Conservation (phyloP, 441 rosid genomes). For the Cnidoscolus chayamansa region DNA sequence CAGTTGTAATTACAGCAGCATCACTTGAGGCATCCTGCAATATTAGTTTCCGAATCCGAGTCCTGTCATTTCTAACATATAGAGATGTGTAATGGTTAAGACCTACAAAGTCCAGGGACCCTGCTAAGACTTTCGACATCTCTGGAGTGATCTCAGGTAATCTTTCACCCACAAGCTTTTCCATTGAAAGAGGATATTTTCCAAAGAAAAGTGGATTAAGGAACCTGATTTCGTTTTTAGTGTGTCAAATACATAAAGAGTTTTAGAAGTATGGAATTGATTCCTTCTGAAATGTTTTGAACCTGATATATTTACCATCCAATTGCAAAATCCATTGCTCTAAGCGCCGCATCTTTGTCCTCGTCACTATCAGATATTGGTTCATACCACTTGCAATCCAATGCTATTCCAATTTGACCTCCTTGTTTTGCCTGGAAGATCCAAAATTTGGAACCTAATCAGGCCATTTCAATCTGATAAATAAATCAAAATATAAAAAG, state of each 20-base stretch:
- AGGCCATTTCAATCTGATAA: not conserved
- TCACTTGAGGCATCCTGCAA: slow-evolving; percentile 80
- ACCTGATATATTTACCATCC: slow-evolving; percentile 58
- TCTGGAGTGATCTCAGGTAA: slow-evolving; percentile 50
- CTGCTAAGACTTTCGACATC: slow-evolving; percentile 42
- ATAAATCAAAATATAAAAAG: not conserved
- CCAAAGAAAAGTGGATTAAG: slow-evolving; percentile 62
- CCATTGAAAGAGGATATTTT: slow-evolving; percentile 64
- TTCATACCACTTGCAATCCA: slow-evolving; percentile 86
- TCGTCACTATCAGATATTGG: slow-evolving; percentile 59
- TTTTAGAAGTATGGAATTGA: slow-evolving; percentile 17
- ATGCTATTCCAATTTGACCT: slow-evolving; percentile 67
- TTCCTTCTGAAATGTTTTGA: not conserved
- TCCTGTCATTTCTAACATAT: slow-evolving; percentile 52
- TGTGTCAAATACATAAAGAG: slow-evolving; percentile 13
- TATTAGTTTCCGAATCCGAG: slow-evolving; percentile 58
- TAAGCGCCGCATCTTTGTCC: slow-evolving; percentile 71
- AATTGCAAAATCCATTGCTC: slow-evolving; percentile 73
- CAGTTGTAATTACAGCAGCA: slow-evolving; percentile 65
- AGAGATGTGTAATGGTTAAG: slow-evolving; percentile 47
- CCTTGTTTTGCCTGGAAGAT: slow-evolving; percentile 54
- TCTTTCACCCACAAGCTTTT: slow-evolving; percentile 47
- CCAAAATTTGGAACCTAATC: too few species aligned
- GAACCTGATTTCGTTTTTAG: slow-evolving; percentile 41
- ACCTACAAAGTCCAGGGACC: slow-evolving; percentile 60